Percentiles rank a stretch among this genome's conserved stretches.
phyloP scores from a whole-genome alignment of 495 filamentous ascomycete genomes.

The Penicillium mononematosum region DNA sequence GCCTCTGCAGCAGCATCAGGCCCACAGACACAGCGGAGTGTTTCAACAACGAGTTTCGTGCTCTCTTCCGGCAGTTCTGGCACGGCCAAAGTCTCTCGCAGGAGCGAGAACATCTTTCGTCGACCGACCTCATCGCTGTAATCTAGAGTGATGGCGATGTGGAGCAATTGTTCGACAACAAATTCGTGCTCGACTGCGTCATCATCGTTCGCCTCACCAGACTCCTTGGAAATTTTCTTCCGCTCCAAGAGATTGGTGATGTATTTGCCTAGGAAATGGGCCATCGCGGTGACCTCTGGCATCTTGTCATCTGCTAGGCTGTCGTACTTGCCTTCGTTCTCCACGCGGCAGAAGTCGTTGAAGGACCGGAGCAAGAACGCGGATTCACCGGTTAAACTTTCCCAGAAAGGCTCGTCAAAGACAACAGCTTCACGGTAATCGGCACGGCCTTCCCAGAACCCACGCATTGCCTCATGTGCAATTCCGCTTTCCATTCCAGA shows the following conservation, averaged over 20 bases:
- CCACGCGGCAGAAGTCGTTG: slow-evolving; percentile 82
- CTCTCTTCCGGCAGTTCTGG: slow-evolving; percentile 88
- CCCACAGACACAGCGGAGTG: slow-evolving; percentile 77
- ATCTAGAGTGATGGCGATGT: slow-evolving; percentile 87
- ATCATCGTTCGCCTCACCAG: slow-evolving; percentile 69
- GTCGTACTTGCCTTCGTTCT: slow-evolving; percentile 69
- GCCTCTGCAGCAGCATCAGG: slow-evolving; percentile 74
- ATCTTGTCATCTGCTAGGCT: slow-evolving; percentile 83
- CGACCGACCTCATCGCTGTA: slow-evolving; percentile 94
- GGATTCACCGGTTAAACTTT: slow-evolving; percentile 78
- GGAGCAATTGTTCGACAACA: slow-evolving; percentile 88
- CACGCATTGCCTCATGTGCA: slow-evolving; percentile 85
- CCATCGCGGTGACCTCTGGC: slow-evolving; percentile 88
- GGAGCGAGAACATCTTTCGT: slow-evolving; percentile 87
- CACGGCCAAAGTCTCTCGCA: slow-evolving; percentile 80
- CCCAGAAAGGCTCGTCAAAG: slow-evolving; percentile 87
- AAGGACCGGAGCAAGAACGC: slow-evolving; percentile 86
- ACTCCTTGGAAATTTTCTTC: slow-evolving; percentile 54
- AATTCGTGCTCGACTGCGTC: slow-evolving; percentile 86
- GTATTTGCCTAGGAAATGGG: slow-evolving; percentile 76
- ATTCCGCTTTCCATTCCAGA: slow-evolving; percentile 88
- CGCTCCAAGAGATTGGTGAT: slow-evolving; percentile 71
- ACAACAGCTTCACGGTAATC: slow-evolving; percentile 81
- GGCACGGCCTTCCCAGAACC: slow-evolving; percentile 91
- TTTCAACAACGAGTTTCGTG: slow-evolving; percentile 83